phyloP scores from a whole-genome alignment of 1,139 yeast species.

The Taphrina deformans region DNA sequence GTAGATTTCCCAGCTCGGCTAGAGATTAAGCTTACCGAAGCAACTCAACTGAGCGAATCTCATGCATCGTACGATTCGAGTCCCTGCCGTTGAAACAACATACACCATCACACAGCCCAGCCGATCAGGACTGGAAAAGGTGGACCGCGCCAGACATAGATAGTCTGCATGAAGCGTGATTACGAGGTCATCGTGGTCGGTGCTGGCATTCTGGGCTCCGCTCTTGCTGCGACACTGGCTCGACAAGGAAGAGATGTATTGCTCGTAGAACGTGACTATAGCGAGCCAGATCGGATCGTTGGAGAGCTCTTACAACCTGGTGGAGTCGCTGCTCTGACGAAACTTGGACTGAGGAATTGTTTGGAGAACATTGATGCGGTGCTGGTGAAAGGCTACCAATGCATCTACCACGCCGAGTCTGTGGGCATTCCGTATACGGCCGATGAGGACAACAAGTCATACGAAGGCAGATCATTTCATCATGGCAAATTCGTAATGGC shows the following conservation, averaged over 20 bases:
- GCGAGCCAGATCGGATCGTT: slow-evolving; percentile 90
- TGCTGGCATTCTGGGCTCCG: slow-evolving; percentile 96
- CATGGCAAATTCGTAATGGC: slow-evolving; percentile 86
- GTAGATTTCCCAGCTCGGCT: neutral
- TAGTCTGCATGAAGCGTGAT: slow-evolving; percentile 35
- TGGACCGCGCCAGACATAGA: no score
- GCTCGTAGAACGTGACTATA: slow-evolving; percentile 76
- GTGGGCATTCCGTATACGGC: slow-evolving; percentile 71
- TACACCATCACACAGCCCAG: no score
- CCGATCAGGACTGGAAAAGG: no score
- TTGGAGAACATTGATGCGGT: slow-evolving; percentile 80
- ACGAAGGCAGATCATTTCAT: slow-evolving; percentile 72
- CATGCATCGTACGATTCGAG: neutral
- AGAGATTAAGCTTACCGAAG: neutral
- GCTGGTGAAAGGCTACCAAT: slow-evolving; percentile 75
- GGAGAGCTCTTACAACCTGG: slow-evolving; percentile 97
- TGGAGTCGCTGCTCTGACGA: slow-evolving; percentile 76
- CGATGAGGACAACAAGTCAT: slow-evolving; percentile 27
- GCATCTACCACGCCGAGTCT: slow-evolving; percentile 60
- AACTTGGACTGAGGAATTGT: slow-evolving; percentile 76
- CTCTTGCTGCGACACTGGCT: slow-evolving; percentile 85
- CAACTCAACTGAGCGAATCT: no score
- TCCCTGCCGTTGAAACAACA: no score
- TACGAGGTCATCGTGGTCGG: slow-evolving; percentile 76
- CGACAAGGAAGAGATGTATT: slow-evolving; percentile 78